Percentiles rank a stretch among this genome's conserved stretches.
Conservation (phyloP, 345 rosid genomes). For the Tarenaya hassleriana region DNA sequence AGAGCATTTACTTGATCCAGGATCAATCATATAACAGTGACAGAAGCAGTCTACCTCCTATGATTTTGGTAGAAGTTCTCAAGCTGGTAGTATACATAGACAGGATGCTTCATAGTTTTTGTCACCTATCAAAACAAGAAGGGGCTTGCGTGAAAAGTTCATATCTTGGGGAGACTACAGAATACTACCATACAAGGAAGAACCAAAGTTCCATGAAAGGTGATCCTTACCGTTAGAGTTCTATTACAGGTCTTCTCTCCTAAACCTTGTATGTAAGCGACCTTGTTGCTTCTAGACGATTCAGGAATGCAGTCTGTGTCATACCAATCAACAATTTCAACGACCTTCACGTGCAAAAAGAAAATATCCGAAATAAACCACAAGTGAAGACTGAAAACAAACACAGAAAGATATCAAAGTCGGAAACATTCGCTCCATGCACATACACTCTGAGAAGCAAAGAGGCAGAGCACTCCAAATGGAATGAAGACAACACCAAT, state of each 20-base stretch:
- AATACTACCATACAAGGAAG: constrained; percentile 1
- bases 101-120: constrained; percentile 68
- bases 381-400: constrained; percentile 7
- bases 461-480: constrained; percentile 69
- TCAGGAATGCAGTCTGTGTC: constrained; percentile 61
- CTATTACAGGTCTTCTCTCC: constrained; percentile 49
- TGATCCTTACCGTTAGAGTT: constrained; percentile 42
- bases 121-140: constrained; percentile 39
- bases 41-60: constrained; percentile 52
- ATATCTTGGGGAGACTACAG: not conserved
- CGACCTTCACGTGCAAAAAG: constrained; percentile 46
- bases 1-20: not conserved
- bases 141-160: constrained; percentile 8
- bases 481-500: constrained; percentile 85
- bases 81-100: constrained; percentile 88
- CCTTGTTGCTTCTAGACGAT: constrained; percentile 38
- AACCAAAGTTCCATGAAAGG: no score
- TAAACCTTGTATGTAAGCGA: constrained; percentile 51
- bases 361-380: constrained; percentile 15
- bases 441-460: constrained; percentile 80
- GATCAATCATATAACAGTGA: not conserved
- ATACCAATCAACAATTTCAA: constrained; percentile 76
- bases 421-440: constrained; percentile 11
- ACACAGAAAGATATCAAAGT: constrained; percentile 2
- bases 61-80: constrained; percentile 97